Evolutionary conservation across 768 basidiomycete genomes (phyloP), one percentile per base, ranked within the genome.

Genomic region (Hortiboletus campestris): DNA sequence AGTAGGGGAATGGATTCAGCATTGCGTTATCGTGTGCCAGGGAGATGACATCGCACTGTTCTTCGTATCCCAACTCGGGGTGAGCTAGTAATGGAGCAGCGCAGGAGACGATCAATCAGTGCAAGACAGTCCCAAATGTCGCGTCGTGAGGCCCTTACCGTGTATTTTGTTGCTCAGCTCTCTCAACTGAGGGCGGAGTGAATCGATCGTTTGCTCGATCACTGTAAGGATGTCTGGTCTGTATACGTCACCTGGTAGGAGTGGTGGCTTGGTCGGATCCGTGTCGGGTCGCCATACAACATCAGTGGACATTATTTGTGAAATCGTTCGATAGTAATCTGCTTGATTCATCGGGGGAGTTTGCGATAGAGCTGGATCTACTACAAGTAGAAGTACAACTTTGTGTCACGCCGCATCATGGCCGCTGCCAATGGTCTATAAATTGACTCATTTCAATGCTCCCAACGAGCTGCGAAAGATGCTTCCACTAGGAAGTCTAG

Each of bases 81-180:
- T 89, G 86, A 29, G 76, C 90, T 91, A 25, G 20, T 32, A 9
- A 39, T 32, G n/a, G 31, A 9, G 22, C 6, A 38, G 13, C 29
- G 22, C 22, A 35, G n/a, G 8, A 13, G 8, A 45, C 20, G 32
- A 6, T 39, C 4, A 54, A 59, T 62, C 46, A 57, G 47, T 40
- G 11, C n/a, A 6, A 51, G 12, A 54, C n/a, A 20, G 20, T 13
- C 13, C 14, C n/a, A 8, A 8, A 39, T 20, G 38, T 46, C 3
- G 3, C 14, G 8, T 7, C 20, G 14, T 11, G 20, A 35, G 19
- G 6, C 7, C 5, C 48, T 35, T 63, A 86, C 89, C 80, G 56
- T 88, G 88, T 25, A 93, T 89, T 61, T 89, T 84, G 35, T 89
- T 70, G 63, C 89, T 92, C 20, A 93, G 66, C 34, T 67, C 74